Percentiles rank a stretch among this genome's conserved stretches.
These are phyloP conservation scores for Clonostachys byssicola DNA, from an alignment of 2,329 filamentous ascomycete genomes.

Conservation along the genomic window DNA sequence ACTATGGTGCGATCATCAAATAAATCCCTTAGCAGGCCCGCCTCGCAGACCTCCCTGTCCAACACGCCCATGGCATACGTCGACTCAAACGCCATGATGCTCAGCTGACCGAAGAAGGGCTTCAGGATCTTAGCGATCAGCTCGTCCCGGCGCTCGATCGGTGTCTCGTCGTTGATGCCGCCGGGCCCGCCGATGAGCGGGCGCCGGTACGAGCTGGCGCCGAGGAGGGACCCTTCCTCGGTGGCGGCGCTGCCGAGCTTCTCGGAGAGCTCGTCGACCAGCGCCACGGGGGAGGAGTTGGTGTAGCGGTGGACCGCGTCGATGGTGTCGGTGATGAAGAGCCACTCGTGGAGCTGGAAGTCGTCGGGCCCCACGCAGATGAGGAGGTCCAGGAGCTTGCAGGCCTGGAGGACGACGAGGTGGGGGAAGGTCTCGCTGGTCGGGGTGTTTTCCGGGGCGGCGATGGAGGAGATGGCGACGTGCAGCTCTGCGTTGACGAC, in stretches of 20 bases:
- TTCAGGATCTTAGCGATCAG: constrained; percentile 74
- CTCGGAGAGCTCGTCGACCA: constrained; percentile 82
- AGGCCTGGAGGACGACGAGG: constrained; percentile 78
- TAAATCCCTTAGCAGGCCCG: constrained; percentile 65
- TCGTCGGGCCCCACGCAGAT: constrained; percentile 86
- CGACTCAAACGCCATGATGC: constrained; percentile 89
- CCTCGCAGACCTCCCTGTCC: constrained; percentile 61
- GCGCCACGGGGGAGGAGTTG: constrained; percentile 63
- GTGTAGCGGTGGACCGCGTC: constrained; percentile 86
- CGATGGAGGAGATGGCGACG: constrained; percentile 70
- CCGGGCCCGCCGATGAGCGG: constrained; percentile 43
- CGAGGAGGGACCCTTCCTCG: constrained; percentile 29
- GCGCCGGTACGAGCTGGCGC: constrained; percentile 29
- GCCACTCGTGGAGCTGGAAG: constrained; percentile 97
- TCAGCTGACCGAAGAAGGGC: constrained; percentile 88
- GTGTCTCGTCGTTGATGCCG: constrained; percentile 51
- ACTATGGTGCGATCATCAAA: constrained; percentile 74
- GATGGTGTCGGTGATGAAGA: constrained; percentile 95
- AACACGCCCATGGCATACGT: constrained; percentile 78
- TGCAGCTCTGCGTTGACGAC: constrained; percentile 84
- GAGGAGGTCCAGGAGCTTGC: constrained; percentile 88
- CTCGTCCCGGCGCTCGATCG: constrained; percentile 58
- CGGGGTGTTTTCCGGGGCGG: constrained; percentile 54
- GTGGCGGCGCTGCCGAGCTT: constrained; percentile 51
- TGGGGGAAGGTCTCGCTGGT: constrained; percentile 73